Evolutionary conservation across 768 basidiomycete genomes (phyloP).

Genomic region (Epithele typhae): DNA sequence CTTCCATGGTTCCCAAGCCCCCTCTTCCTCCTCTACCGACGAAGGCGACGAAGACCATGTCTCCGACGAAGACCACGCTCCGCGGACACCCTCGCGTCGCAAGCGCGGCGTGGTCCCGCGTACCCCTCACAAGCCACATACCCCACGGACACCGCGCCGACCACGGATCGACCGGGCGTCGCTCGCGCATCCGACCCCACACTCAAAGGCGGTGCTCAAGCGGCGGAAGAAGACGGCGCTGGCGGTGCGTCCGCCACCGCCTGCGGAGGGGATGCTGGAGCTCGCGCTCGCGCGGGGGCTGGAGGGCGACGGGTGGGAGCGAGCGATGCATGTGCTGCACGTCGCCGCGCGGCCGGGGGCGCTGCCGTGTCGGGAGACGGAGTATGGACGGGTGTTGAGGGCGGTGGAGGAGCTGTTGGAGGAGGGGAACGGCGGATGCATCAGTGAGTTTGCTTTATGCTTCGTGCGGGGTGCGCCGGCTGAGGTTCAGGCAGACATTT

Average conservation of each 20-base stretch:
- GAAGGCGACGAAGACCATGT: conserved; percentile 1
- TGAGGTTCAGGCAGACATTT: conserved; percentile 63
- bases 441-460: conserved; percentile 57
- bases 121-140: conserved; percentile 12
- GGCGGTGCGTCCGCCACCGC: conserved; percentile 33
- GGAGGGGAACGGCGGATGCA: conserved; percentile 90
- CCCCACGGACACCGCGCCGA: conserved; percentile 15
- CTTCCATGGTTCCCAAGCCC: neutral
- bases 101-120: conserved; percentile 31
- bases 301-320: conserved; percentile 65
- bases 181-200: conserved; percentile 65
- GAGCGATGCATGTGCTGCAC: conserved; percentile 88
- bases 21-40: neutral
- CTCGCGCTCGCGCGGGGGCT: conserved; percentile 22
- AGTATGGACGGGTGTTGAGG: conserved; percentile 71
- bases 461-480: neutral
- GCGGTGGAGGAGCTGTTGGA: conserved; percentile 84
- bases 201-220: conserved; percentile 65
- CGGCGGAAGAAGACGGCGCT: conserved; percentile 38
- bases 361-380: conserved; percentile 84
- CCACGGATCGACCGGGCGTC: conserved; percentile 25
- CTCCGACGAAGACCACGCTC: conserved; percentile 19
- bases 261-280: conserved; percentile 30
- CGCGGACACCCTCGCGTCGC: conserved; percentile 52
- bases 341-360: conserved; percentile 89